phyloP scores from a whole-genome alignment of 768 basidiomycete genomes.

The Hysterangium stoloniferum region DNA sequence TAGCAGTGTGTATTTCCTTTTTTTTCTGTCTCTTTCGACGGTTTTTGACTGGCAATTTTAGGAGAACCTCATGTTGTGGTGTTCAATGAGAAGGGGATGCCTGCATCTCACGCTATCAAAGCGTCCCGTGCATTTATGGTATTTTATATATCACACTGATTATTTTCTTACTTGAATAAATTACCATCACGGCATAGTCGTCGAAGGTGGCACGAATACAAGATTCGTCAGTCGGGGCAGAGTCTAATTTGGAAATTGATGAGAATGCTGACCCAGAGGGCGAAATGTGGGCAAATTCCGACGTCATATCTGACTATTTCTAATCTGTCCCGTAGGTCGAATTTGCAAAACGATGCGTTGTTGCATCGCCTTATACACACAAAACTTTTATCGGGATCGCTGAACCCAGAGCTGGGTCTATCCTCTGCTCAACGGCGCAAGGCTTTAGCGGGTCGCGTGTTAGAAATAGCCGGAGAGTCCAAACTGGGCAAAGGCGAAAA shows the following conservation, averaged over 20 bases:
- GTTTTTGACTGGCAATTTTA: constrained; percentile 27
- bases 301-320: background rate
- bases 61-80: constrained; percentile 43
- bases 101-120: constrained; percentile 25
- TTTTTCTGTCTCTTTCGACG: background rate
- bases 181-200: constrained; percentile 40
- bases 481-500: constrained; percentile 73
- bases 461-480: constrained; percentile 61
- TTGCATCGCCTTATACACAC: constrained; percentile 79
- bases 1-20: constrained; percentile 11
- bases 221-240: constrained; percentile 9
- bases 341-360: constrained; percentile 68
- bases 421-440: constrained; percentile 62
- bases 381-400: constrained; percentile 65
- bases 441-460: constrained; percentile 67
- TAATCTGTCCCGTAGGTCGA: constrained; percentile 40
- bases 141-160: constrained; percentile 14
- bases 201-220: constrained; percentile 64
- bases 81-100: constrained; percentile 37
- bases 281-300: constrained; percentile 25
- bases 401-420: constrained; percentile 52
- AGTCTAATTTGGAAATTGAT: constrained; percentile 19
- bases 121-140: constrained; percentile 73
- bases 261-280: constrained; percentile 41
- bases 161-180: constrained; percentile 2